Evolutionary conservation across 2,329 filamentous ascomycete genomes (phyloP), one percentile per base, ranked within the genome.

Genomic region (Microcera coccophila): DNA sequence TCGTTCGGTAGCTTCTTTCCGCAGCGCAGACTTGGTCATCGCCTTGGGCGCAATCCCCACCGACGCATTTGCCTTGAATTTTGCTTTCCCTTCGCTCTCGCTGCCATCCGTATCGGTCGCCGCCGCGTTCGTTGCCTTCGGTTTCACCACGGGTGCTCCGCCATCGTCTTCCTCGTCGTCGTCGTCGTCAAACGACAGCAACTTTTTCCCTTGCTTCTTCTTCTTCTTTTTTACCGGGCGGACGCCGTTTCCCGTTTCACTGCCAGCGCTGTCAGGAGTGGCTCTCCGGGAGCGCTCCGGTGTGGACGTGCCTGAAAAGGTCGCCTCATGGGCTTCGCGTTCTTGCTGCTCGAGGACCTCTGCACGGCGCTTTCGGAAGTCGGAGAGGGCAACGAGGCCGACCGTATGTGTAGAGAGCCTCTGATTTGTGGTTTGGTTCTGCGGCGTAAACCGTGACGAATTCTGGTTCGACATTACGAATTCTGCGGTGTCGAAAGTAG

Each of bases 331-430:
- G 11, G 81, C 84, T 59, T 93, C 88, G 58, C 86, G 81, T 61
- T 93, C 88, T 61, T 93, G 91, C 62, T 88, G 84, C 65, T 96
- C 91, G 36, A 95, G 73, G n/a, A 90, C 88, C 67, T 96, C 89
- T 55, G 90, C 90, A 66, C 91, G 88, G 46, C 93, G 84, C 71
- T 98, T 97, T 66, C 91, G 89, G 66, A 95, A 97, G 63, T 97
- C 93, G 52, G 87, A 89, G 33, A 96, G 82, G 44, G 87, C 81
- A 40, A 97, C 91, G 3, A 98, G 82, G 31, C 93, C 93, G 53
- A 96, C 90, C 0, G 89, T 95, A 60, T 89, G 83, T 41, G 82
- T 87, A 47, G 91, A 91, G 36, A 95, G 76, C 12, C 89, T 75
- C 60, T 95, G 84, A 64, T 91, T 81, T 2, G 87, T 86, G 1